A percentile compares a stretch with the other conserved stretches of the same genome.
Evolutionary conservation across 2,329 filamentous ascomycete genomes (phyloP).

Genomic region (Aspergillus tanneri): DNA sequence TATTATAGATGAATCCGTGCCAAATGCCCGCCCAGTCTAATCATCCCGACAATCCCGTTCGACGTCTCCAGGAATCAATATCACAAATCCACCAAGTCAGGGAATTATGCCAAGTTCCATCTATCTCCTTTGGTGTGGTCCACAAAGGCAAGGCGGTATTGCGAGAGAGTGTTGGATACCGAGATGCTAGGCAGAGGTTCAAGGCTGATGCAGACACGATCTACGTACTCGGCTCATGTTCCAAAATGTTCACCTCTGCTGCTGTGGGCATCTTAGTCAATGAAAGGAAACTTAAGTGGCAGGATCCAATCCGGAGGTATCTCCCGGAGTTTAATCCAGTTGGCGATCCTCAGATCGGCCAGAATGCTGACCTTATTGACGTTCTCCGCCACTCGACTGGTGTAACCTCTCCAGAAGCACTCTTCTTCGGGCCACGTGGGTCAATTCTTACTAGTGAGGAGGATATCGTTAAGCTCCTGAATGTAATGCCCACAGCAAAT

Average conservation of each 20-base stretch:
- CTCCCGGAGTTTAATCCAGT: slow-evolving; percentile 24
- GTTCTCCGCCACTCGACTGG: slow-evolving; percentile 28
- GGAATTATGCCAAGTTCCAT: not conserved
- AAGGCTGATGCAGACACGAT: slow-evolving; percentile 25
- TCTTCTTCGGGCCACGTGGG: slow-evolving; percentile 7
- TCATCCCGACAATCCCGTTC: no score
- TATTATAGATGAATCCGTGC: no score
- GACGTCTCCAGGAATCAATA: not conserved
- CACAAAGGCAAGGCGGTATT: slow-evolving; percentile 19
- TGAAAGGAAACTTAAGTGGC: slow-evolving; percentile 24
- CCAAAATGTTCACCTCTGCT: slow-evolving; percentile 29
- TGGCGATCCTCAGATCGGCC: slow-evolving; percentile 16
- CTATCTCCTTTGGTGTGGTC: slow-evolving; percentile 20
- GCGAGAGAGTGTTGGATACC: slow-evolving; percentile 23
- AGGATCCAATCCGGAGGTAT: slow-evolving; percentile 19
- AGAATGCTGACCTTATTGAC: slow-evolving; percentile 25
- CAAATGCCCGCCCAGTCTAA: no score
- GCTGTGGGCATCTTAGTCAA: slow-evolving; percentile 28
- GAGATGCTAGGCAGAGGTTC: slow-evolving; percentile 19
- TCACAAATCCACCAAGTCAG: not conserved
- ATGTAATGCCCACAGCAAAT: slow-evolving; percentile 11
- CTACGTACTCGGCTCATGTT: slow-evolving; percentile 27
- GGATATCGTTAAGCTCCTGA: slow-evolving; percentile 10
- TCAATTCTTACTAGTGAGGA: slow-evolving; percentile 9
- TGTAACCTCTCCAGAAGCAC: slow-evolving; percentile 8